These are phyloP conservation scores for Coemansia sp. DNA, from an alignment of 192 early-diverging fungal genomes.

Conservation along the genomic window DNA sequence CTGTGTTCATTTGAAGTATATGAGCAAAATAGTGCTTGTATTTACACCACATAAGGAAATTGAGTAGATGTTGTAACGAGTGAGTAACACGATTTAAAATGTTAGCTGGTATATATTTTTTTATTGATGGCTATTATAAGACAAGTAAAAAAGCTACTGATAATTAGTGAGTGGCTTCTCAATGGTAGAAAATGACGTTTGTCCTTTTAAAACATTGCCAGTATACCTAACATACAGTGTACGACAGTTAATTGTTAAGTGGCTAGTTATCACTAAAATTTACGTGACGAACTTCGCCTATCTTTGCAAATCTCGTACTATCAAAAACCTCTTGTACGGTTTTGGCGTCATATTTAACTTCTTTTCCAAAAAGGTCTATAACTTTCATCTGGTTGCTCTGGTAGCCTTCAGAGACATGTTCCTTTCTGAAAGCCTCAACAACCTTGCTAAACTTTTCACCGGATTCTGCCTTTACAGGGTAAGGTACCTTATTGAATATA, in stretches of 20 bases:
- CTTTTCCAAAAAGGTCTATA: too few species aligned
- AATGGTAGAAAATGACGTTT: background rate
- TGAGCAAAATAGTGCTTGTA: background rate
- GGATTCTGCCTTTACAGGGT: background rate
- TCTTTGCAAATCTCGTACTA: too few species aligned
- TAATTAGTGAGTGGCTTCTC: background rate
- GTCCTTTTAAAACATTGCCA: background rate
- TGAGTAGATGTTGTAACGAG: background rate
- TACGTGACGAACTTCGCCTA: too few species aligned
- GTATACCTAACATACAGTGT: background rate
- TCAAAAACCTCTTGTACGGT: too few species aligned
- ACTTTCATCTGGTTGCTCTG: too few species aligned
- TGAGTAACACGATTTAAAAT: background rate
- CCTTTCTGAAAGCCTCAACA: background rate
- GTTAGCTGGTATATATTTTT: background rate
- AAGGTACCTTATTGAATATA: background rate
- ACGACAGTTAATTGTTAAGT: background rate
- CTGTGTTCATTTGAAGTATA: background rate
- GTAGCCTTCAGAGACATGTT: too few species aligned
- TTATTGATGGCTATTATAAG: background rate
- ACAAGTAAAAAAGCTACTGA: background rate
- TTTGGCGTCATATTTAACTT: too few species aligned
- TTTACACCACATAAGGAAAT: background rate
- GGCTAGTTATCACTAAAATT: background rate
- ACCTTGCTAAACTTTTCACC: background rate